A percentile compares a stretch with the other conserved stretches of the same genome.
phyloP scores from a whole-genome alignment of 495 filamentous ascomycete genomes.

The Neurospora pannonica region DNA sequence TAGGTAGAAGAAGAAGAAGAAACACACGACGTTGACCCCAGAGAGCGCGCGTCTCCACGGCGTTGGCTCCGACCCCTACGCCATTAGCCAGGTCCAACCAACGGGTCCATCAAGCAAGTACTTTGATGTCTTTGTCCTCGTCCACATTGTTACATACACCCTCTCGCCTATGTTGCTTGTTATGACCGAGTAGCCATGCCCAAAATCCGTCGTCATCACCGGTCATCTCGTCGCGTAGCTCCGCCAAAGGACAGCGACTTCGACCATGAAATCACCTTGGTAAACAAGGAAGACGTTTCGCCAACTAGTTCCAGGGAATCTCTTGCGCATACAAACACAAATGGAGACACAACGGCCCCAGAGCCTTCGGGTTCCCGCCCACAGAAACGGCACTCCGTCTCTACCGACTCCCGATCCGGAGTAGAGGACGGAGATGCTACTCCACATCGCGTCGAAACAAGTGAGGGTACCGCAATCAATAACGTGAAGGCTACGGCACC shows the following conservation, averaged over 20 bases:
- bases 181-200: conserved; percentile 26
- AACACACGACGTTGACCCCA: not conserved
- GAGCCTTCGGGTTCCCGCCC: not conserved
- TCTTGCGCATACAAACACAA: not conserved
- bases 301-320: not conserved
- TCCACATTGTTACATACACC: not conserved
- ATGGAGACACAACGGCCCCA: not conserved
- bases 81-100: not conserved
- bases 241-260: conserved; percentile 44
- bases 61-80: not conserved
- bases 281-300: conserved; percentile 26
- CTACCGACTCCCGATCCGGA: not conserved
- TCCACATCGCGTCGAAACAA: not conserved
- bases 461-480: not conserved
- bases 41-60: not conserved
- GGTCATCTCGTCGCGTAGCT: conserved; percentile 38
- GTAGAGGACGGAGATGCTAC: not conserved
- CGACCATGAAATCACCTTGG: conserved; percentile 52
- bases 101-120: not conserved
- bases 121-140: not conserved
- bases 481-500: not conserved
- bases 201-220: conserved; percentile 26
- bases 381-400: not conserved
- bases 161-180: not conserved
- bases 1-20: not conserved